Conservation (phyloP, 108 stramenopile species). For the Chaetoceros muelleri region DNA sequence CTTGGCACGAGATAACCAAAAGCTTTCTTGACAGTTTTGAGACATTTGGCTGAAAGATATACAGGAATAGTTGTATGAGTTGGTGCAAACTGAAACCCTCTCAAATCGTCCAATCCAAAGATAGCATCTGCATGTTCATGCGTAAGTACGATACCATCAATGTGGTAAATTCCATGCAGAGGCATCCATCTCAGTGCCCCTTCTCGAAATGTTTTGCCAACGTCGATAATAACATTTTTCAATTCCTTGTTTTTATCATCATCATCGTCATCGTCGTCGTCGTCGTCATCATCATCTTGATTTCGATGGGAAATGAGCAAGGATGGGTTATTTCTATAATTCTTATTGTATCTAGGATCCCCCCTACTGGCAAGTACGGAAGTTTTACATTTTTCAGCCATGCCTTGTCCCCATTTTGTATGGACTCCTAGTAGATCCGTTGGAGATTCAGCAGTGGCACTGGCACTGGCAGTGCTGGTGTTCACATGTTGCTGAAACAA, state of each 20-base stretch:
- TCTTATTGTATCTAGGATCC: constrained; percentile 67
- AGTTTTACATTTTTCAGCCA: constrained; percentile 32
- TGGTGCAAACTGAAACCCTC: constrained; percentile 80
- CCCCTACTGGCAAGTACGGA: constrained; percentile 50
- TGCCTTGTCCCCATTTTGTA: constrained; percentile 9
- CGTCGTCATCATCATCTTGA: constrained; percentile 15
- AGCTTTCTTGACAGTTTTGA: too few species aligned
- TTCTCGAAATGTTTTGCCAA: constrained; percentile 86
- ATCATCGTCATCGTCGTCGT: constrained; percentile 12
- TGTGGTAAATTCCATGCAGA: constrained; percentile 22
- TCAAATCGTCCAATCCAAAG: constrained; percentile 70
- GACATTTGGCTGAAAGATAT: background rate
- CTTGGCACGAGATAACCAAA: background rate
- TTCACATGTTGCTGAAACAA: constrained; percentile 25
- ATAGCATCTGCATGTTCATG: constrained; percentile 71
- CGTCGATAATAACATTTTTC: constrained; percentile 67
- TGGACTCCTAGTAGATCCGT: background rate
- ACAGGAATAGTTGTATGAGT: too few species aligned
- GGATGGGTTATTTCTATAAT: constrained; percentile 78
- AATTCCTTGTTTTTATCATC: background rate
- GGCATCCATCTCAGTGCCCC: constrained; percentile 74
- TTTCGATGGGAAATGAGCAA: constrained; percentile 48
- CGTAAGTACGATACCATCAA: constrained; percentile 71
- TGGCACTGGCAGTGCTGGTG: constrained; percentile 7
- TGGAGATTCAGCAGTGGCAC: background rate